Evolutionary conservation across 169 alveolate genomes (phyloP), one percentile per base, ranked within the genome.

Genomic region (Theileria parva): DNA sequence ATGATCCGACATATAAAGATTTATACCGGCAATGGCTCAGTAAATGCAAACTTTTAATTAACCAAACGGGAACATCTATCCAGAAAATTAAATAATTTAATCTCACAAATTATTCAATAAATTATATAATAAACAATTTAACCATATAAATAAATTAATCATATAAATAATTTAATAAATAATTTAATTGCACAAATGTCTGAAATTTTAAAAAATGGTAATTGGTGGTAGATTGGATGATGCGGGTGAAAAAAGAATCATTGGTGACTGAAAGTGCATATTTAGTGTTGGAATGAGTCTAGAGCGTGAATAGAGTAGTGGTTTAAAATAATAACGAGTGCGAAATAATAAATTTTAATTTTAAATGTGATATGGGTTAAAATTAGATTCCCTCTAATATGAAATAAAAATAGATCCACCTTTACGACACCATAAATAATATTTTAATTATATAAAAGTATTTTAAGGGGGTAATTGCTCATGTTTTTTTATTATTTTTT

Each of bases 1-100:
- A 72, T 13, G 71, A 69, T 57, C 80, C 79, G 7, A 66, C 30
- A 15, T 83, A 83, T 63, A 25, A 67, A 32, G 53, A 67, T n/a
- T 77, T 51, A 3, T 83, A 61, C 25, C 74, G 28, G 8, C 57
- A 83, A 55, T 83, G 89, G 89, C 75, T 39, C 28, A 48, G 27
- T 9, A 63, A 65, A 67, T 70, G 59, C 53, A 74, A 44, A 44
- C 53, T 44, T 13, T 15, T 4, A 44, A 8, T 44, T 15, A 44
- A 44, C 53, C 53, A 44, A 44, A 15, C 53, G 17, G 53, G 53
- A 44, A 44, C 53, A 44, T 11, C 8, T 0, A 44, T 8, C 53
- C 53, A 44, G 8, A 44, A 44, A 44, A 44, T 44, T 44, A 44
- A 44, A 44, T 44, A 44, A 44, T 37, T 4, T 44, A 44, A 4